Evolutionary conservation across 2,329 filamentous ascomycete genomes (phyloP), one percentile per base, ranked within the genome.

Genomic region (Emydomyces testavorans): DNA sequence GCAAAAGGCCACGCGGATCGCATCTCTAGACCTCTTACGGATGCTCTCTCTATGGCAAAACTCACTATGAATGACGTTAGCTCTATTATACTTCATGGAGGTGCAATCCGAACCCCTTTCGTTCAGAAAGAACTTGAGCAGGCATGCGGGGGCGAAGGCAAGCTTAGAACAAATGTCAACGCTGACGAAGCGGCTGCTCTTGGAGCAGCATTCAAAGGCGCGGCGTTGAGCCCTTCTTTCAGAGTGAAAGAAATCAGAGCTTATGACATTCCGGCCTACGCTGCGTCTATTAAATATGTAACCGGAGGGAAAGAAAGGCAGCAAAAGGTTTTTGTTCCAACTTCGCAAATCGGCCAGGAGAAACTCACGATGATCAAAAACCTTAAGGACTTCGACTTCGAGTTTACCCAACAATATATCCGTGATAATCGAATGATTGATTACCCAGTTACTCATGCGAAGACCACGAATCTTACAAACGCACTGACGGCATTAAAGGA

Each of bases 171-270:
- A 60, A 98, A 93, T 58, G 92, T 98, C 62, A 98, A 98, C 69
- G 85, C 90, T 8, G 92, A 98, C 60, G 92, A 98, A 68, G 84
- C 92, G 20, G 92, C 92, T 43, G 92, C 94, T 7, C 94, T 96
- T 65, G 92, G 92, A 58, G 90, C 92, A 48, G 89, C 84, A 23
- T 96, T 98, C 75, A 86, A 89, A 62, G 92, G 86, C 43, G 92
- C 92, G 45, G 80, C 86, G 57, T 75, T 98, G 50, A 95, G 87
- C 68, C 88, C 90, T 34, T 90, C 85, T 63, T 98, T 98, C 79
- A 83, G 88, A 52, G 92, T 98, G 62, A 98, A 96, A 75, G 92
- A 96, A 62, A 98, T 98, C 55, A 77, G 85, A 50, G 79, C 85
- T 44, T 76, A 73, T n/a, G 92, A 98, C 58, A 79, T 77, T 18